Evolutionary conservation across 441 rosid species (phyloP).

Genomic region (Adansonia rubrostipa): DNA sequence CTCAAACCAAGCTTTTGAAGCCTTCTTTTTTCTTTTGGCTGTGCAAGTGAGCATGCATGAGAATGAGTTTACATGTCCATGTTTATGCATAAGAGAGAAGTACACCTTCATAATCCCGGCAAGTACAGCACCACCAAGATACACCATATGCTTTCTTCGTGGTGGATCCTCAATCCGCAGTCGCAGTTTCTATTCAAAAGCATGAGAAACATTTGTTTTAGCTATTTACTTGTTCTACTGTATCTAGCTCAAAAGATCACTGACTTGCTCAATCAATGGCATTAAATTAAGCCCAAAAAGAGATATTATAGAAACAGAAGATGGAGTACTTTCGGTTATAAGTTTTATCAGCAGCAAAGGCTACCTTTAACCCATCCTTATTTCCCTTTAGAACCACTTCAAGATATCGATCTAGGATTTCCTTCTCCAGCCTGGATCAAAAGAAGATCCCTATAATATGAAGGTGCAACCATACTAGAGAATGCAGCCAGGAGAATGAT

Average conservation of each 20-base stretch:
- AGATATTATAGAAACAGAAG: background rate
- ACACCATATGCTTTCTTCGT: conserved; percentile 96
- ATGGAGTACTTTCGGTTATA: background rate
- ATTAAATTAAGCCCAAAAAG: background rate
- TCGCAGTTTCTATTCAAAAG: conserved; percentile 66
- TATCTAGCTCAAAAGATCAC: conserved; percentile 7
- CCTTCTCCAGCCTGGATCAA: conserved; percentile 84
- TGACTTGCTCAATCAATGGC: background rate
- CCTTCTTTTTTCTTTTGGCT: background rate
- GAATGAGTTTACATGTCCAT: conserved; percentile 4
- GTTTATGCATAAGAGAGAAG: conserved; percentile 23
- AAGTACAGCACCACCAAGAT: conserved; percentile 97
- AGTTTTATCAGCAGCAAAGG: background rate
- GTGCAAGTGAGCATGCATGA: background rate
- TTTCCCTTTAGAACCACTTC: conserved; percentile 91
- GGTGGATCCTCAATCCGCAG: conserved; percentile 95
- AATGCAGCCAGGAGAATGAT: conserved; percentile 13
- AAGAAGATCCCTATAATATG: conserved; percentile 19
- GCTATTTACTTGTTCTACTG: background rate
- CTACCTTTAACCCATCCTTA: conserved; percentile 94
- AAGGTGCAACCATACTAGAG: background rate
- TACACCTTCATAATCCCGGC: conserved; percentile 97
- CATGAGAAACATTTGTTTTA: conserved; percentile 15
- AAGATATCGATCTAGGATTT: conserved; percentile 87
- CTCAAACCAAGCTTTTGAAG: background rate